Base-by-base conservation (phyloP, 306 rosid genomes). In the Astragalus glycyphyllos region DNA sequence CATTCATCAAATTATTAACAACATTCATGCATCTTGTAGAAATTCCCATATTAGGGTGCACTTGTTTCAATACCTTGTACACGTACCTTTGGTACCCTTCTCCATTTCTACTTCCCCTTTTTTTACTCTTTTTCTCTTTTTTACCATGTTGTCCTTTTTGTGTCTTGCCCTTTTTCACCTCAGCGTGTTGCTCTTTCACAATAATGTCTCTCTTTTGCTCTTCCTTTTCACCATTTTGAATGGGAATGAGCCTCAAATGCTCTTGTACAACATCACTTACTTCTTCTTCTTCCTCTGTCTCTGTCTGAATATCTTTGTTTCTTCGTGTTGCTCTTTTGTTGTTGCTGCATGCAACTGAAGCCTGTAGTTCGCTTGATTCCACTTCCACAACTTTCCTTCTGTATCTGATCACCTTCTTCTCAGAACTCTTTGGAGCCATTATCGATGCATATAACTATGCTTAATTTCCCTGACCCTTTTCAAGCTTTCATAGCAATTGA, bases 41-140 rank as follows among this genome's bases (percentile, higher is more conserved):
- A 6, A 89, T 79, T 4, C 82, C 90, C 82, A 87, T 34, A 5
- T 78, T 89, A 7, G 96, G 98, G 13, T 92, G 98, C 45, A 92
- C 95, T 48, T 86, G 90, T 72, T 87, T 89, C 82, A 87, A 17
- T 5, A 89, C 89, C 73, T 9, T 84, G 17, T 59, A 74, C 74
- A 87, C 85, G 15, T 92, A 92, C 74, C 85, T 84, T 70, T 80
- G 82, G 47, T 87, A 87, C 74, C 82, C 92, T 67, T 83, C 89
- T 62, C 26, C 82, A 1, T 65, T 53, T 46, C 64, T 59, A 5
- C 29, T 63, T 0, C 26, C 82, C 1, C 68, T 53, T 46, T 60
- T 63, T 7, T 8, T 8, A 1, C 42, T 38, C 56, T 16, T 56
- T 15, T 13, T 79, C 38, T 37, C 77, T 74, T 41, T 58, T 35